phyloP scores from a whole-genome alignment of 345 rosid species.

The Eucalyptus pauciflora region DNA sequence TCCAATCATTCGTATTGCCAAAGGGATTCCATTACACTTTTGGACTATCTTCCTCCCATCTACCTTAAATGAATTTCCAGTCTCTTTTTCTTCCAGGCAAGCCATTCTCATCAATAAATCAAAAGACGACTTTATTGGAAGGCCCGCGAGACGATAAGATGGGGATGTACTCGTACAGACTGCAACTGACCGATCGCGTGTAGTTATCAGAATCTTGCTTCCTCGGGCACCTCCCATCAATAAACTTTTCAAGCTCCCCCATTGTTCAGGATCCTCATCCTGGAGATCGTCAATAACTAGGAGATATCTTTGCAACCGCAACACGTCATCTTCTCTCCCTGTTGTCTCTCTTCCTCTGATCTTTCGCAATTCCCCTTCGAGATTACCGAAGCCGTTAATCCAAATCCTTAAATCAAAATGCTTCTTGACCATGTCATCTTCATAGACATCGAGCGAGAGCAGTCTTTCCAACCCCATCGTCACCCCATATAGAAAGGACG shows the following conservation, averaged over 20 bases:
- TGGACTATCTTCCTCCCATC: background rate
- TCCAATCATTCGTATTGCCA: conserved; percentile 3
- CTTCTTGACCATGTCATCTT: background rate
- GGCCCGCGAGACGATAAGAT: accelerated
- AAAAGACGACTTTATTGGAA: accelerated
- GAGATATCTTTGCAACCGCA: accelerated
- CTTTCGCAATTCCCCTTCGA: accelerated
- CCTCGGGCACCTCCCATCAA: background rate
- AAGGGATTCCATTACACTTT: background rate
- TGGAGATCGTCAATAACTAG: accelerated
- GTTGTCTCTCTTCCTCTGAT: background rate
- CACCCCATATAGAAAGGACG: accelerated
- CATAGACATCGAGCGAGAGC: background rate
- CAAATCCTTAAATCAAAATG: background rate
- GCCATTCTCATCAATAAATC: background rate
- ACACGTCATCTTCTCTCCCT: background rate
- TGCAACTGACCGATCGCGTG: accelerated
- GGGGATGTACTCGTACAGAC: accelerated
- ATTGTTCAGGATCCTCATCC: accelerated
- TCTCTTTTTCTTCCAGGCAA: background rate
- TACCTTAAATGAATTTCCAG: background rate
- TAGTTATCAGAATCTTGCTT: background rate
- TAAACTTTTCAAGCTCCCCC: background rate
- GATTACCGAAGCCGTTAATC: accelerated
- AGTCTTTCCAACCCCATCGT: accelerated